These are phyloP conservation scores for Candida sp. DNA, from an alignment of 1,139 yeast species.

Conservation along the genomic window DNA sequence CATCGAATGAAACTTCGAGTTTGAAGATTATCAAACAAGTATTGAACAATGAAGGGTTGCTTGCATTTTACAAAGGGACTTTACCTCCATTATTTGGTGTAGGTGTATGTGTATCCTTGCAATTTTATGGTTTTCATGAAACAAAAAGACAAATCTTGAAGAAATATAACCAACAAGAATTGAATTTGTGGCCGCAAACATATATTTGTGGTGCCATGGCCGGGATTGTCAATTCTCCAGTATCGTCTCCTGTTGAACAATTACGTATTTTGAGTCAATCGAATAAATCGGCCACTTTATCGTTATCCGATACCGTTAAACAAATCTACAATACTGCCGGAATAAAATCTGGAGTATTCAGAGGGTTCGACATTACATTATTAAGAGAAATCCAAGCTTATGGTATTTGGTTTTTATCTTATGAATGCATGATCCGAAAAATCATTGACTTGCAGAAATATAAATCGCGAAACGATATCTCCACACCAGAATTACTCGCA, in stretches of 20 bases:
- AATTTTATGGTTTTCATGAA: slow-evolving; percentile 77
- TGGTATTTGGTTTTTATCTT: slow-evolving; percentile 79
- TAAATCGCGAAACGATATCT: slow-evolving; percentile 47
- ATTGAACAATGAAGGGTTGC: slow-evolving; percentile 53
- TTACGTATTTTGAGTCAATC: slow-evolving; percentile 69
- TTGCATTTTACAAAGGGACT: slow-evolving; percentile 57
- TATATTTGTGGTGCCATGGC: slow-evolving; percentile 75
- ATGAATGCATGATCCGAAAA: slow-evolving; percentile 55
- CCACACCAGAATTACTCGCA: slow-evolving; percentile 57
- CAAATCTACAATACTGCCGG: slow-evolving; percentile 50
- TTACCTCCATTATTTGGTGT: slow-evolving; percentile 52
- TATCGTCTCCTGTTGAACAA: slow-evolving; percentile 76
- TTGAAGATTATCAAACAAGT: slow-evolving; percentile 52
- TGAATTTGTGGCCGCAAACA: slow-evolving; percentile 58
- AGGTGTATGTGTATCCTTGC: slow-evolving; percentile 72
- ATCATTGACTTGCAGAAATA: slow-evolving; percentile 31
- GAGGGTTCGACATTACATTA: slow-evolving; percentile 61
- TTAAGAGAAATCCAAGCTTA: slow-evolving; percentile 74
- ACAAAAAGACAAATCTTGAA: slow-evolving; percentile 58
- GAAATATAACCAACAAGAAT: slow-evolving; percentile 20
- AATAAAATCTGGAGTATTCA: slow-evolving; percentile 44
- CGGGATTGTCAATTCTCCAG: slow-evolving; percentile 72
- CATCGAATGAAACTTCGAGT: slow-evolving; percentile 39
- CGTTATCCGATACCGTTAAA: slow-evolving; percentile 34
- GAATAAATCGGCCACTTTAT: slow-evolving; percentile 37